Percentiles rank a stretch among this genome's conserved stretches.
Evolutionary conservation across 176 grass and related monocot genomes (phyloP).

Genomic region (Echinochloa phyllopogon): DNA sequence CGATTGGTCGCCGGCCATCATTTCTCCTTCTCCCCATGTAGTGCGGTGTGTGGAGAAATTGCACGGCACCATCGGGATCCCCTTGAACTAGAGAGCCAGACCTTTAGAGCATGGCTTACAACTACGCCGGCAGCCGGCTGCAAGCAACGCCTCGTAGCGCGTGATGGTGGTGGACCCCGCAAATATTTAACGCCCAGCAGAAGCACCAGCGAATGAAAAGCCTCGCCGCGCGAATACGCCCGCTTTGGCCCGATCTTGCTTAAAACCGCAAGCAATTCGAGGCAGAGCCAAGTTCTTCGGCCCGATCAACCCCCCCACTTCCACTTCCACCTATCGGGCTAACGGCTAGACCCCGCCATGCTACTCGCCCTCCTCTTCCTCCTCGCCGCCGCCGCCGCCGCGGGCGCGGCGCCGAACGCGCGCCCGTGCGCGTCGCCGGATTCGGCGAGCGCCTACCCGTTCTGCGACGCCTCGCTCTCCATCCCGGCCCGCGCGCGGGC

Average conservation of each 20-base stretch:
- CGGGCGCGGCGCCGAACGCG: slow-evolving; percentile 2
- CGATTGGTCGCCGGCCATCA: too few relatives aligned
- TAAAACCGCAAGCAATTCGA: not conserved
- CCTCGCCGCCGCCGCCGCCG: not conserved
- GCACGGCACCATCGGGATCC: not conserved
- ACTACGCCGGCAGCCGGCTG: too few relatives aligned
- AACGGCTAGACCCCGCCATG: slow-evolving; percentile 41
- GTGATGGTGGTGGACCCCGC: too few relatives aligned
- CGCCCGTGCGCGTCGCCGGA: slow-evolving; percentile 44
- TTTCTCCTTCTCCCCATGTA: too few relatives aligned
- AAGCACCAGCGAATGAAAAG: too few relatives aligned
- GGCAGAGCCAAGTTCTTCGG: slow-evolving; percentile 16
- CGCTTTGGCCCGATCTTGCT: too few relatives aligned
- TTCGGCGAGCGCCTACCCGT: slow-evolving; percentile 48
- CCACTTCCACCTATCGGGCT: slow-evolving; percentile 1
- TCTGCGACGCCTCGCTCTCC: slow-evolving; percentile 77
- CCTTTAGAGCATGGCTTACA: too few relatives aligned
- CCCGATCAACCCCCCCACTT: slow-evolving; percentile 14
- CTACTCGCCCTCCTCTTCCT: not conserved
- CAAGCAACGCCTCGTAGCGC: too few relatives aligned
- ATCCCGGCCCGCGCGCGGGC: slow-evolving; percentile 59
- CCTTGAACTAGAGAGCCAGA: not conserved
- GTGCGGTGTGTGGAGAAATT: too few relatives aligned
- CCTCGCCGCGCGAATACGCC: too few relatives aligned
- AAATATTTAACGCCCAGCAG: too few relatives aligned